Evolutionary conservation across 306 rosid genomes (phyloP).

Genomic region (Abrus precatorius): DNA sequence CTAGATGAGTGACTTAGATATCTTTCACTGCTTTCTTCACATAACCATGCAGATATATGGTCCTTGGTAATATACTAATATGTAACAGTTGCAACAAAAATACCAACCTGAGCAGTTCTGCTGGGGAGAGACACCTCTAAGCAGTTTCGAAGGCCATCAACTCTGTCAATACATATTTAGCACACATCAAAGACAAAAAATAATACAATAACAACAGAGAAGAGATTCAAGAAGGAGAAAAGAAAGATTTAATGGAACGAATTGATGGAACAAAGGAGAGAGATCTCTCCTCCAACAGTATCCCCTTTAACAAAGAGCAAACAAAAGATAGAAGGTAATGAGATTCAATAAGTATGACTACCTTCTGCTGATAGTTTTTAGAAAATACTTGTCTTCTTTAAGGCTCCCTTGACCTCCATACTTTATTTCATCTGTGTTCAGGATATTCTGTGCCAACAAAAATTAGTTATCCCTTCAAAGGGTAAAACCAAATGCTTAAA

Average conservation of each 20-base stretch:
- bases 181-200: slow-evolving; percentile 9
- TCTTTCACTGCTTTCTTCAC: slow-evolving; percentile 10
- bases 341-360: slow-evolving; percentile 43
- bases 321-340: neutral
- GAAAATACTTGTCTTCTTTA: slow-evolving; percentile 70
- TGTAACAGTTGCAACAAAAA: slow-evolving; percentile 36
- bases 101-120: slow-evolving; percentile 89
- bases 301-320: too few relatives aligned
- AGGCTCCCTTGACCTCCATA: slow-evolving; percentile 86
- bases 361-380: slow-evolving; percentile 78
- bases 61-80: slow-evolving; percentile 29
- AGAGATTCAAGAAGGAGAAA: neutral
- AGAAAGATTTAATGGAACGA: too few relatives aligned
- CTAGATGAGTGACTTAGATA: neutral
- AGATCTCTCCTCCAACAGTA: too few relatives aligned
- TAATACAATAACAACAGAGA: neutral
- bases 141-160: slow-evolving; percentile 82
- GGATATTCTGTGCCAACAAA: slow-evolving; percentile 65
- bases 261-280: too few relatives aligned
- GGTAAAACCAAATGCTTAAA: slow-evolving; percentile 20
- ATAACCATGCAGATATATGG: slow-evolving; percentile 1
- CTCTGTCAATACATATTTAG: slow-evolving; percentile 57
- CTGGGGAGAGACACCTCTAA: slow-evolving; percentile 78
- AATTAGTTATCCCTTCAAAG: slow-evolving; percentile 30
- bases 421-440: slow-evolving; percentile 81